phyloP scores from a whole-genome alignment of 805 yeast genomes.

The Clavispora phyllophila region DNA sequence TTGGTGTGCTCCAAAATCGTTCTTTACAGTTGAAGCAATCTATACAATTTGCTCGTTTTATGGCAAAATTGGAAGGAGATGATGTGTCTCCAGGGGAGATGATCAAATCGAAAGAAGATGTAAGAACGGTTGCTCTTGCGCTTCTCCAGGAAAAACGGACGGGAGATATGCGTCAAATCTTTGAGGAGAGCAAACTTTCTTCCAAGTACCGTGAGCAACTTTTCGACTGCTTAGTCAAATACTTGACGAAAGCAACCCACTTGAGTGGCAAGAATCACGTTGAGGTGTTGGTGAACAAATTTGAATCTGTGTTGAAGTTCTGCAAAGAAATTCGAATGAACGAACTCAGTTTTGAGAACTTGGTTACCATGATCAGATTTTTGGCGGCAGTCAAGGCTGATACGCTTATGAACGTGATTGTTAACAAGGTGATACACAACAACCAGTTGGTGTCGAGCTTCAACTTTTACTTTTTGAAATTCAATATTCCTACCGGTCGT shows the following conservation, averaged over 20 bases:
- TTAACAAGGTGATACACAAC: slow-evolving; percentile 21
- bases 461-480: slow-evolving; percentile 30
- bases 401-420: slow-evolving; percentile 21
- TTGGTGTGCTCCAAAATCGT: slow-evolving; percentile 9
- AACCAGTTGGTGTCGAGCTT: slow-evolving; percentile 15
- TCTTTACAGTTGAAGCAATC: slow-evolving; percentile 14
- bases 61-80: slow-evolving; percentile 14
- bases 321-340: slow-evolving; percentile 18
- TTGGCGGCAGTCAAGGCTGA: slow-evolving; percentile 20
- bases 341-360: slow-evolving; percentile 18
- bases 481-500: slow-evolving; percentile 12
- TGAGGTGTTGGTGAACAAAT: slow-evolving; percentile 10
- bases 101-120: neutral
- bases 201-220: slow-evolving; percentile 7
- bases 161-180: slow-evolving; percentile 13
- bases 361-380: slow-evolving; percentile 21
- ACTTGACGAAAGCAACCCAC: slow-evolving; percentile 14
- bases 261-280: slow-evolving; percentile 1
- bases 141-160: slow-evolving; percentile 9
- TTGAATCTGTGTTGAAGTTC: slow-evolving; percentile 20
- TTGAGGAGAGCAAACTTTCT: slow-evolving; percentile 7
- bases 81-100: too few species aligned
- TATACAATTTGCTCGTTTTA: slow-evolving; percentile 16
- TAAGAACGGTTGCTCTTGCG: slow-evolving; percentile 5
- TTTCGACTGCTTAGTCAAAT: slow-evolving; percentile 7